Conservation (phyloP, 345 rosid genomes). For the Citrus unshiu region DNA sequence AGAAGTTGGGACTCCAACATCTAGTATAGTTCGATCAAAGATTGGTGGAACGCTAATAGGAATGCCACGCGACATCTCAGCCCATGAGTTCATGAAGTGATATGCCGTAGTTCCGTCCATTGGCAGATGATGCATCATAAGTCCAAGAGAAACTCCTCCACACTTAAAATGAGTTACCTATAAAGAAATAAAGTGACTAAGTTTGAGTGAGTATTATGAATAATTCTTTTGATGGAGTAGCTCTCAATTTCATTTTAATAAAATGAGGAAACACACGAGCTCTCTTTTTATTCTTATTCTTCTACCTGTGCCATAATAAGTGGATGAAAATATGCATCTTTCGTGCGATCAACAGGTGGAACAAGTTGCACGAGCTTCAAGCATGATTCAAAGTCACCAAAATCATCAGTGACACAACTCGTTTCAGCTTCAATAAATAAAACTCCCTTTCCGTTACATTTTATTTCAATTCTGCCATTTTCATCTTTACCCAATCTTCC, state of each 20-base stretch:
- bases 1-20: too few species aligned
- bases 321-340: not conserved
- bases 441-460: not conserved
- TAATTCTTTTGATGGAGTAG: too few species aligned
- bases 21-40: too few species aligned
- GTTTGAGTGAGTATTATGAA: too few species aligned
- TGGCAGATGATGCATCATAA: not conserved
- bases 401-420: not conserved
- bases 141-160: not conserved
- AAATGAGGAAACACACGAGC: too few species aligned
- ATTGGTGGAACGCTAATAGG: too few species aligned
- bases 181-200: not conserved
- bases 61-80: not conserved
- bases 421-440: not conserved
- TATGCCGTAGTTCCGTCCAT: not conserved
- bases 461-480: not conserved
- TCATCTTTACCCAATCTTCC: not conserved
- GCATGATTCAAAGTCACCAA: not conserved
- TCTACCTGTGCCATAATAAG: not conserved
- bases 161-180: not conserved
- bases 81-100: not conserved
- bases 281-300: too few species aligned
- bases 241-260: too few species aligned
- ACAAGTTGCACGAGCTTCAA: not conserved
- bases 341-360: not conserved